Evolutionary conservation across 352 stramenopile genomes (phyloP).

Genomic region (Phytophthora fragariae): DNA sequence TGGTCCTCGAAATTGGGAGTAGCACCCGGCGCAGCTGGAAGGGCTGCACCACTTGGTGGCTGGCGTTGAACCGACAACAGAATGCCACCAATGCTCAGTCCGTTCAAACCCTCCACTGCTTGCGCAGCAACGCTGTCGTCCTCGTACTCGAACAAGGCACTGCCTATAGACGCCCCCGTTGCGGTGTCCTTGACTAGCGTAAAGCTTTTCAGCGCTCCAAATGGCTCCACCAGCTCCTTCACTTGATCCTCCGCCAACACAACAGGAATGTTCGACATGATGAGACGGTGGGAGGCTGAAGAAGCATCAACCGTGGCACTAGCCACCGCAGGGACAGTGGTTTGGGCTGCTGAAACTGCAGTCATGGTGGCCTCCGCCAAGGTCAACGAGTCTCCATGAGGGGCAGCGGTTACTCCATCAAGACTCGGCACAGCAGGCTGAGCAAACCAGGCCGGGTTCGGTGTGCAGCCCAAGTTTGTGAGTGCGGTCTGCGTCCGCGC

Average conservation of each 20-base stretch:
- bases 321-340: background rate
- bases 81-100: constrained; percentile 80
- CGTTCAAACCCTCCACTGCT: constrained; percentile 77
- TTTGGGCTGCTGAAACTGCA: constrained; percentile 13
- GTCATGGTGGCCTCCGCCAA: constrained; percentile 20
- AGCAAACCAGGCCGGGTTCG: constrained; percentile 84
- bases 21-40: constrained; percentile 8
- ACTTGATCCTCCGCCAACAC: constrained; percentile 82
- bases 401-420: background rate
- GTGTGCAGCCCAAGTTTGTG: constrained; percentile 81
- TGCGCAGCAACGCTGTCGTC: constrained; percentile 61
- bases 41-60: constrained; percentile 25
- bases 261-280: constrained; percentile 88
- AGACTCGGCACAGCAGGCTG: constrained; percentile 37
- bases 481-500: constrained; percentile 81
- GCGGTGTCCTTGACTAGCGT: constrained; percentile 62
- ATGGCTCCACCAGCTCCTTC: constrained; percentile 86
- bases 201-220: constrained; percentile 78
- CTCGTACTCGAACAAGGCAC: constrained; percentile 85
- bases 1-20: constrained; percentile 40
- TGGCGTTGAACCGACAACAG: constrained; percentile 71
- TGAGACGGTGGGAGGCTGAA: constrained; percentile 51
- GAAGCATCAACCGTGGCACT: constrained; percentile 5
- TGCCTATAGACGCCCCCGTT: constrained; percentile 65
- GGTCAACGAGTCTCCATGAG: constrained; percentile 12